A percentile compares a stretch with the other conserved stretches of the same genome.
phyloP scores from a whole-genome alignment of 78 protist species.

The Trichosphaerium sp. region DNA sequence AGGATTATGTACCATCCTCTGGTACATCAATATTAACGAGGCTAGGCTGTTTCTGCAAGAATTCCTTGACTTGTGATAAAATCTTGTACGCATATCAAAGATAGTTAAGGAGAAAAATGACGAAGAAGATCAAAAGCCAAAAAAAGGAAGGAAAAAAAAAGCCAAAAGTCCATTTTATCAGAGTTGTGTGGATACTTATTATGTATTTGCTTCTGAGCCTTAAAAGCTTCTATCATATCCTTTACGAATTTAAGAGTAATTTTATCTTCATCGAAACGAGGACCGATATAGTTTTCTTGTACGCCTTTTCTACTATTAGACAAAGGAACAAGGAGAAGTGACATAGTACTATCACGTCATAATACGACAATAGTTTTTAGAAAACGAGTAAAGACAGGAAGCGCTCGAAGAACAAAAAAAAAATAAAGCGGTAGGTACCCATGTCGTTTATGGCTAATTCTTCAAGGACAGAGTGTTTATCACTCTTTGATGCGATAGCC shows the following conservation, averaged over 20 bases:
- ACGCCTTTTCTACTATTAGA: neutral
- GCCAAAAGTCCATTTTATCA: neutral
- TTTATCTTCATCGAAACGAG: constrained; percentile 20
- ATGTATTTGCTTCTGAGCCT: constrained; percentile 44
- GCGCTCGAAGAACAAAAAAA: neutral
- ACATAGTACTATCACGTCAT: neutral
- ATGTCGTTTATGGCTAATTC: neutral
- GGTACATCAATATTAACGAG: constrained; percentile 51
- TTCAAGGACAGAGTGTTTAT: neutral
- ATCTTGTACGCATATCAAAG: constrained; percentile 28
- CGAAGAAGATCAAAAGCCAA: neutral
- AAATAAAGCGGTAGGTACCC: neutral
- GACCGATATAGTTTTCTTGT: neutral
- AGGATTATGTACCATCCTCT: no score
- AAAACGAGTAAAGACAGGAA: neutral
- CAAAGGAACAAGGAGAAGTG: neutral
- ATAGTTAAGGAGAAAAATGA: neutral
- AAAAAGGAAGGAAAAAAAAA: neutral
- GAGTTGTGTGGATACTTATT: neutral
- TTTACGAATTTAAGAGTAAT: constrained; percentile 55
- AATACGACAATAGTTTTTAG: neutral
- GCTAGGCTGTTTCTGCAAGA: constrained; percentile 33
- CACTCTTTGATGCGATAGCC: constrained; percentile 61
- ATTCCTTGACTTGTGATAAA: constrained; percentile 22
- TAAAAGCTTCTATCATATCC: constrained; percentile 34